Evolutionary conservation across 257 asterid genomes (phyloP), one percentile per base, ranked within the genome.

Genomic region (Vinca minor): DNA sequence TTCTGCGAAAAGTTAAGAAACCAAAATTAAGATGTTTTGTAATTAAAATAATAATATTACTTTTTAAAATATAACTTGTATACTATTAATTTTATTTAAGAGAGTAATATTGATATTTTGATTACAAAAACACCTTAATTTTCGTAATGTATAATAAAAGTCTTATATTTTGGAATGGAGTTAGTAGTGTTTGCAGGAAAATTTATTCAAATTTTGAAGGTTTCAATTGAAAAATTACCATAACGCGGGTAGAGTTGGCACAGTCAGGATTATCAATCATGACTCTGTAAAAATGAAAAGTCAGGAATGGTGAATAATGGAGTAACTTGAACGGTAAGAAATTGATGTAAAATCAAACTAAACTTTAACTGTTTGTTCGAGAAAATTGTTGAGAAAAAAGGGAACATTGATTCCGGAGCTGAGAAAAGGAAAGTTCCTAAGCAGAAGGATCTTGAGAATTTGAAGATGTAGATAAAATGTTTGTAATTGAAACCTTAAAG

Each of bases 191-290:
- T 39, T 18, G 61, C 7, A 2, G 49, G 21, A 38, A 32, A 18
- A 3, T 28, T 49, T 55, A 5, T 49, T 23, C 20, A 8, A 29
- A 3, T 14, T 64, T 57, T 32, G 67, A 14, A 56, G 29, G 35
- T 17, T 46, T n/a, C n/a, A n/a, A n/a, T n/a, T n/a, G n/a, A n/a
- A n/a, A n/a, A 48, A 53, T 42, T 42, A 93, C 99, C 97, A 83
- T 84, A 69, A 93, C 87, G 21, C 94, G 80, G n/a, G 99, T 93
- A 11, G 91, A 82, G 67, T 86, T 76, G 42, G 95, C 76, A 57
- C 90, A 89, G 38, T 83, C 96, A 20, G 83, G 94, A 83, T 93
- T 87, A 80, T 93, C 99, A 76, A 93, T 82, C 85, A 89, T 82
- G 77, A 87, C 99, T 86, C 99, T 93, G 96, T 41, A 34, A 34